These are phyloP conservation scores for Trametes hirsuta DNA, from an alignment of 1,284 basidiomycete species.

Conservation along the genomic window DNA sequence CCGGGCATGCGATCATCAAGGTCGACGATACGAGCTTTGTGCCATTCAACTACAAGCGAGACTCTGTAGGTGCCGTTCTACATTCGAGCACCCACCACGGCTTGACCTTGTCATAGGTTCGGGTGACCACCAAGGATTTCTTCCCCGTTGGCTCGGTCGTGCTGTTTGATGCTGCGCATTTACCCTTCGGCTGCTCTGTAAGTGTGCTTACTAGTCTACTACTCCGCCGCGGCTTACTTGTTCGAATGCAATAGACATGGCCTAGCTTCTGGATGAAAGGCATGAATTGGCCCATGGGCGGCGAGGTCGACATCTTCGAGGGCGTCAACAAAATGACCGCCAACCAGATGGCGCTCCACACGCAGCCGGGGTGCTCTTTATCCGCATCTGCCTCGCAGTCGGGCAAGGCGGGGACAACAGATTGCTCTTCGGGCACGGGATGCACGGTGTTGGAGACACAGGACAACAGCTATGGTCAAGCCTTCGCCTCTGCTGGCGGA, in stretches of 20 bases:
- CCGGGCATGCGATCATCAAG: slow-evolving; percentile 60
- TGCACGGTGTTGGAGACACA: slow-evolving; percentile 57
- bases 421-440: slow-evolving; percentile 51
- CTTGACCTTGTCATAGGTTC: slow-evolving; percentile 39
- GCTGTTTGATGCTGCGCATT: slow-evolving; percentile 61
- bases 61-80: slow-evolving; percentile 58
- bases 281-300: slow-evolving; percentile 54
- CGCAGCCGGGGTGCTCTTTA: slow-evolving; percentile 38
- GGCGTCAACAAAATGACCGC: slow-evolving; percentile 43
- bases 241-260: slow-evolving; percentile 40
- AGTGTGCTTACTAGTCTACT: neutral
- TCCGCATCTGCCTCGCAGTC: slow-evolving; percentile 40
- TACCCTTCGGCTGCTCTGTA: slow-evolving; percentile 61
- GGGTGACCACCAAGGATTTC: slow-evolving; percentile 50
- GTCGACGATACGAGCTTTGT: slow-evolving; percentile 72
- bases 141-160: slow-evolving; percentile 59
- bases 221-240: neutral
- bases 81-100: neutral
- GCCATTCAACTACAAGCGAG: slow-evolving; percentile 64
- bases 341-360: slow-evolving; percentile 55
- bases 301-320: slow-evolving; percentile 64
- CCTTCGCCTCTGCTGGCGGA: slow-evolving; percentile 61
- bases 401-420: slow-evolving; percentile 36
- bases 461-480: slow-evolving; percentile 54
- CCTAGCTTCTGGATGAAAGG: slow-evolving; percentile 61